Base-by-base conservation (phyloP, 2,329 filamentous ascomycete species). In the Pseudocercospora fuligena region DNA sequence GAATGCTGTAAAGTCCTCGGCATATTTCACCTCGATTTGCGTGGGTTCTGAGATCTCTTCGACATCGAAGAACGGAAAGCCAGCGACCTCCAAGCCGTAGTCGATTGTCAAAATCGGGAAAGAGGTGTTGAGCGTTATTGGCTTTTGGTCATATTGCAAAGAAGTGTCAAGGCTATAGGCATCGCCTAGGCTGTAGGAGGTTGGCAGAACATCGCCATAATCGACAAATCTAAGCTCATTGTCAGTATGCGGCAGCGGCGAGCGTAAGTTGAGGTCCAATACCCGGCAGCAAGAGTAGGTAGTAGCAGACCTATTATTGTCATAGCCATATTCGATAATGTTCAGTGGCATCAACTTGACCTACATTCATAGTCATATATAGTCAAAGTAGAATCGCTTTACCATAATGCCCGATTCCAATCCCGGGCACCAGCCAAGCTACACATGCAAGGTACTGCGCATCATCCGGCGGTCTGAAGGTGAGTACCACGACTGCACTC, bases 1-100 rank as follows among this genome's bases (percentile, higher is more conserved):
- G 5, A 80, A 68, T 0, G 73, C 76, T 25, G 66, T 61, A 23
- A 75, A 79, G 19, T 75, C 71, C 67, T 81, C 79, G 0, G 75
- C 70, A 61, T 80, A 80, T 60, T 78, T 80, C 23, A 78, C 68
- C 64, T 80, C 78, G 40, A 80, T 71, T 66, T 80, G 78, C 0
- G 73, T 73, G 8, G 69, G 66, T 7, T 67, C 68, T 19, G 63
- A 67, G n/a, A 78, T 33, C 7, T 66, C 56, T 12, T 64, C 53
- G 2, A 80, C 72, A 1, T 76, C 71, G 58, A 80, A 76, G 51
- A 76, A 73, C 3, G 79, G 77, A 56, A 75, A 75, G 1, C 78
- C 79, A 53, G 74, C 78, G 7, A 76, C 70, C 60, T 80, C 77
- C 8, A 64, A 70, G 8, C 76, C 75, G 63, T 80, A 68, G 64